Evolutionary conservation across 2,329 filamentous ascomycete species (phyloP), one percentile per base, ranked within the genome.

Genomic region (Blastomyces gilchristii): DNA sequence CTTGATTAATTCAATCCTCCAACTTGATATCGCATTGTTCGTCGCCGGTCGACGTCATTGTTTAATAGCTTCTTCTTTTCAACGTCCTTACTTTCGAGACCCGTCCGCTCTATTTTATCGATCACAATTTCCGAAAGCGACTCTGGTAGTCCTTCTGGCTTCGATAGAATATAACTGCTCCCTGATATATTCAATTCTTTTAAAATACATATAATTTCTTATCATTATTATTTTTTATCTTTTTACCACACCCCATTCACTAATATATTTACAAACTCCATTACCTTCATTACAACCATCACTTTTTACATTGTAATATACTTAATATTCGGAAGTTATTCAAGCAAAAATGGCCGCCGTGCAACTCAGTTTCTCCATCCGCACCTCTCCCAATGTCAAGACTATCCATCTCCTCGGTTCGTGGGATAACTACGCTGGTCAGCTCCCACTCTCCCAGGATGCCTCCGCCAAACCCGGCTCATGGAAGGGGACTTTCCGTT

Each of bases 401-500:
- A 93, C 92, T 74, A 93, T 96, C 75, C 93, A 97, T 77, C 84
- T 99, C 70, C 88, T 97, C 79, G 93, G 93, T 73, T 97, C 93
- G 70, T 99, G 93, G 93, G 94, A 99, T 83, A 90, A 90, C 83
- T 99, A 99, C 85, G 83, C 85, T 70, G 90, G 91, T 69, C 93
- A 97, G 80, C 90, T 97, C 72, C 93, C 93, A 63, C 89, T 97
- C 71, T 91, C 91, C 79, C 92, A 91, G 82, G 91, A 96, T 78
- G 80, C 82, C 73, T 84, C 88, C 58, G 87, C 87, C 79, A 96
- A 96, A 83, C 86, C 88, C 63, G 91, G 91, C 74, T 89, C 89
- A 70, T 97, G 93, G 91, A 90, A 92, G 77, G 94, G 93, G 74
- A 95, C 91, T 73, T 97, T 99, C 83, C 88, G 91, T 80, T 97